A percentile compares a stretch with the other conserved stretches of the same genome.
phyloP scores from a whole-genome alignment of 805 yeast species.

The Grigorovia jiainica region DNA sequence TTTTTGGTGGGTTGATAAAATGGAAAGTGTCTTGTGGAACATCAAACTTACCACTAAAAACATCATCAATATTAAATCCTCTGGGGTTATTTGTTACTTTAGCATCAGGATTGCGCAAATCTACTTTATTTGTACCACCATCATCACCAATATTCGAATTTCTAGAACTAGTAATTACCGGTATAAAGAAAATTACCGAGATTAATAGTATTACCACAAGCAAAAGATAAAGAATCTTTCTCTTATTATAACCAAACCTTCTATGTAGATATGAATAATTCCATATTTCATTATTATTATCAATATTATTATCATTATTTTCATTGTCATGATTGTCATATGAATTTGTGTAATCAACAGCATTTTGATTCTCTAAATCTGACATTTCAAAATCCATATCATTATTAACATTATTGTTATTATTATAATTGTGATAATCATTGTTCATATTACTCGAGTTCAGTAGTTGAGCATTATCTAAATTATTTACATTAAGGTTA shows the following conservation, averaged over 20 bases:
- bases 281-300: constrained; percentile 1
- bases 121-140: not conserved
- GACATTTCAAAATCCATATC: too few relatives aligned
- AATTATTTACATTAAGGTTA: too few relatives aligned
- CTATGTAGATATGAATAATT: constrained; percentile 8
- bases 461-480: too few relatives aligned
- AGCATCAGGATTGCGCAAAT: not conserved
- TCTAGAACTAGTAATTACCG: not conserved
- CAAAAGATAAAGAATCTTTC: not conserved
- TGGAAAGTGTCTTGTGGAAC: constrained; percentile 15
- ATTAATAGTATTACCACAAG: not conserved
- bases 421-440: too few relatives aligned
- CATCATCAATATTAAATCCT: constrained; percentile 14
- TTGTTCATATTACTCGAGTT: too few relatives aligned
- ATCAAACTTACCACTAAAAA: constrained; percentile 21
- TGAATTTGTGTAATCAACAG: too few relatives aligned
- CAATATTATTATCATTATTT: not conserved
- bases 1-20: constrained; percentile 21
- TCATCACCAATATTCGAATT: not conserved
- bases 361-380: too few relatives aligned
- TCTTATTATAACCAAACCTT: constrained; percentile 7
- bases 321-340: too few relatives aligned
- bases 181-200: not conserved
- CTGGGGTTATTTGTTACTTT: constrained; percentile 1
- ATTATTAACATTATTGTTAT: too few relatives aligned